Conservation (phyloP, 2,329 filamentous ascomycete genomes). For the Beauveria sp. region DNA sequence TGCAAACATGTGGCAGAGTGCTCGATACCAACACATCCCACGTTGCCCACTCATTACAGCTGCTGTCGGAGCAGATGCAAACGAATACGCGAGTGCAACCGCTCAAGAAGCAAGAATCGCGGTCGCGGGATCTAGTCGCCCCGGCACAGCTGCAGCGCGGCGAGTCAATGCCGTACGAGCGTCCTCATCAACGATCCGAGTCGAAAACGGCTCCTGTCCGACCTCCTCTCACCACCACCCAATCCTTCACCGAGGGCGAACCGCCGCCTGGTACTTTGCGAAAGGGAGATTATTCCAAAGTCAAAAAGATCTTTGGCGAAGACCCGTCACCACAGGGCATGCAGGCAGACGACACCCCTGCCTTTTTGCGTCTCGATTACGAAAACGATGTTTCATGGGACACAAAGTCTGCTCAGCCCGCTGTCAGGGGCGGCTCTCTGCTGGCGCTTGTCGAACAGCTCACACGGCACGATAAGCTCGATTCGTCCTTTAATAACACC, state of each 20-base stretch:
- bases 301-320: constrained; percentile 60
- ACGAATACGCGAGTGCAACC: constrained; percentile 42
- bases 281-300: constrained; percentile 56
- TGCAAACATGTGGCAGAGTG: constrained; percentile 68
- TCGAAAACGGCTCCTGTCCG: constrained; percentile 40
- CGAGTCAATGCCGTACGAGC: constrained; percentile 50
- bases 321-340: constrained; percentile 46
- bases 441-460: constrained; percentile 88
- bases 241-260: constrained; percentile 60
- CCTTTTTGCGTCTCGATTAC: constrained; percentile 78
- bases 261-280: constrained; percentile 42
- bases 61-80: constrained; percentile 75
- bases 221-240: constrained; percentile 44
- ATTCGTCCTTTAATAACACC: constrained; percentile 93
- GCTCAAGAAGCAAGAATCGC: constrained; percentile 29
- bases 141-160: constrained; percentile 48
- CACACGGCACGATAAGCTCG: constrained; percentile 90
- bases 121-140: constrained; percentile 36
- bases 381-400: constrained; percentile 89
- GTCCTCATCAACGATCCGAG: constrained; percentile 48
- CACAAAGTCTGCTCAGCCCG: constrained; percentile 64
- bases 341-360: constrained; percentile 66
- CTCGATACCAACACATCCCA: constrained; percentile 83
- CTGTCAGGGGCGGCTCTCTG: constrained; percentile 82
- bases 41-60: constrained; percentile 78